Conservation (phyloP, 352 stramenopile genomes). For the Pythium pyrilobum region DNA sequence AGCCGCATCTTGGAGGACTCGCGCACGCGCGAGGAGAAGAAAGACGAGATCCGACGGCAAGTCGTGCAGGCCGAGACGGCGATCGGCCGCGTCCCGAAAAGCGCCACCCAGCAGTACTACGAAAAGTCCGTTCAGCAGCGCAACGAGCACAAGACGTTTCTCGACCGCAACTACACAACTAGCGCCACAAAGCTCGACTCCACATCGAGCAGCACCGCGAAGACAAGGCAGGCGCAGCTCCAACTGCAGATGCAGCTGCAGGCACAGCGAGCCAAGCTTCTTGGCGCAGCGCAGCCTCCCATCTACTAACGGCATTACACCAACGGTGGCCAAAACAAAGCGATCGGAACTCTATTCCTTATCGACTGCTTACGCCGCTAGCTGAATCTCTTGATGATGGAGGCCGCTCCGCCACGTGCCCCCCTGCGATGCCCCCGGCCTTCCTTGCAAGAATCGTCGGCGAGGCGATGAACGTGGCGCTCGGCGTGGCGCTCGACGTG, state of each 20-base stretch:
- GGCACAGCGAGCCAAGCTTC: constrained; percentile 25
- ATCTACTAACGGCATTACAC: constrained; percentile 18
- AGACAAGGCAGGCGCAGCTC: constrained; percentile 52
- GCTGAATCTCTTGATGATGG: not conserved
- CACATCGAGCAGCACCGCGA: constrained; percentile 27
- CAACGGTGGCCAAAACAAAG: too few species aligned
- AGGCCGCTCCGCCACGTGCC: not conserved
- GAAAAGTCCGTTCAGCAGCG: constrained; percentile 57
- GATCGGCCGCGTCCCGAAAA: constrained; percentile 33
- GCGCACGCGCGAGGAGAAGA: constrained; percentile 34
- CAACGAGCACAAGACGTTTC: constrained; percentile 41
- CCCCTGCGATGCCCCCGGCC: too few species aligned
- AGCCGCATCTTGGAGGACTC: constrained; percentile 45
- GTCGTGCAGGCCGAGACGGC: constrained; percentile 34
- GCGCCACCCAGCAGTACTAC: constrained; percentile 57
- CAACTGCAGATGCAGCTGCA: constrained; percentile 37
- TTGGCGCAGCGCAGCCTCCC: constrained; percentile 14
- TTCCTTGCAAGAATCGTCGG: too few species aligned
- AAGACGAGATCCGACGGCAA: constrained; percentile 42
- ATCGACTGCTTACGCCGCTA: not conserved
- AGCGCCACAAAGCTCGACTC: not conserved
- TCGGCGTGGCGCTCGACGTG: not conserved
- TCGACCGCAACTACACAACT: constrained; percentile 55
- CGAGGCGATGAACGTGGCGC: too few species aligned
- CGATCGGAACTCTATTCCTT: not conserved